Conservation (phyloP, 495 filamentous ascomycete genomes). For the Hypoxylon cercidicola region DNA sequence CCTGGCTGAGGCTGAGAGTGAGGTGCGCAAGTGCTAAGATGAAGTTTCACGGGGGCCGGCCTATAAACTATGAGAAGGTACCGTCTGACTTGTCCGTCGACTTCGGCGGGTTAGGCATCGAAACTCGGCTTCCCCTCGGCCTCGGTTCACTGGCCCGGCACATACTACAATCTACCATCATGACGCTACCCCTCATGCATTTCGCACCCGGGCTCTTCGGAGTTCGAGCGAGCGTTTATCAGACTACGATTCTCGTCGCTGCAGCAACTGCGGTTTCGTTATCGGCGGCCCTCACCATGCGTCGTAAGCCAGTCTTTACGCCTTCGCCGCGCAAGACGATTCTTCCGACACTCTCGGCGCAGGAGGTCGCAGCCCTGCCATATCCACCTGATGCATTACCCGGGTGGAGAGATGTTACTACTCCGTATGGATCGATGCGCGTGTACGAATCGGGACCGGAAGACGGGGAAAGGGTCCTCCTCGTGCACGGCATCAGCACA, state of each 20-base stretch:
- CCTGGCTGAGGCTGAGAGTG: too few relatives aligned
- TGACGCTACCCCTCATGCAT: conserved; percentile 1
- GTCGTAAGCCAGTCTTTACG: conserved; percentile 32
- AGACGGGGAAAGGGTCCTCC: conserved; percentile 70
- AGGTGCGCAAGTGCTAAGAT: neutral
- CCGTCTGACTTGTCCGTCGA: neutral
- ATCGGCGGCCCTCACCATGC: conserved; percentile 15
- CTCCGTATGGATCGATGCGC: conserved; percentile 74
- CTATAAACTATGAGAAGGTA: conserved; percentile 16
- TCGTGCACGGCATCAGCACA: conserved; percentile 81
- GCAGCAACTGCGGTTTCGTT: conserved; percentile 12
- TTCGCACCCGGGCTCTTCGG: conserved; percentile 2
- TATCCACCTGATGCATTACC: conserved; percentile 81
- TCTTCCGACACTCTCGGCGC: conserved; percentile 27
- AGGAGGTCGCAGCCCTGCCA: conserved; percentile 63
- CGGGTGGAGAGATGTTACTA: conserved; percentile 74
- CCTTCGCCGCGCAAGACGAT: conserved; percentile 47
- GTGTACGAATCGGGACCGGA: conserved; percentile 83
- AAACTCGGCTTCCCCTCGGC: conserved; percentile 3
- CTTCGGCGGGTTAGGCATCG: neutral
- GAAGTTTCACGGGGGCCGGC: neutral
- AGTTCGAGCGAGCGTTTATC: neutral
- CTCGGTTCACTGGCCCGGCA: neutral
- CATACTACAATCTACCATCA: neutral
- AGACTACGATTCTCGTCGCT: neutral